These are phyloP conservation scores for Leucaena leucocephala DNA, from an alignment of 306 rosid genomes.

Conservation along the genomic window DNA sequence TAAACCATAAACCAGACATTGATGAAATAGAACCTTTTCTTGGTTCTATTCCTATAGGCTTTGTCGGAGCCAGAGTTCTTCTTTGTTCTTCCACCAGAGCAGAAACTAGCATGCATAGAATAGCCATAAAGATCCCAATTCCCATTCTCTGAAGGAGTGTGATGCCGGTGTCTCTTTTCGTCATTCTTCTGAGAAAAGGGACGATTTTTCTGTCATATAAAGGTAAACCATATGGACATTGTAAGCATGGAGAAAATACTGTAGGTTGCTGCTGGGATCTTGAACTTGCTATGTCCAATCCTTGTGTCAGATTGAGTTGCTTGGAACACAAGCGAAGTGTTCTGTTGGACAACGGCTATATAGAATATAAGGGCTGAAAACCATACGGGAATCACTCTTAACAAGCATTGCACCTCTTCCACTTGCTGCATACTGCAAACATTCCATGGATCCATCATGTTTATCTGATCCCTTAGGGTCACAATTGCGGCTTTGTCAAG, in stretches of 20 bases:
- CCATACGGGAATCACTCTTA: constrained; percentile 66
- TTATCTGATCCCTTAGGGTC: constrained; percentile 44
- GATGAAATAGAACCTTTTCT: constrained; percentile 58
- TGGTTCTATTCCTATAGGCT: constrained; percentile 45
- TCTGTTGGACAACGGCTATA: constrained; percentile 43
- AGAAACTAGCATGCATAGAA: constrained; percentile 43
- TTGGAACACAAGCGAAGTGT: constrained; percentile 53
- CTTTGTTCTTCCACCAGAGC: constrained; percentile 46
- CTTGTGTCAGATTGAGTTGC: constrained; percentile 57
- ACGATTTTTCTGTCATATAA: constrained; percentile 54
- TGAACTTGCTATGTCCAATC: constrained; percentile 41
- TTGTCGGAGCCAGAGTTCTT: constrained; percentile 45
- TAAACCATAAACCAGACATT: constrained; percentile 56
- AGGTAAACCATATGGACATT: constrained; percentile 52
- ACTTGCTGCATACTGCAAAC: constrained; percentile 64
- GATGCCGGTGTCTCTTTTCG: constrained; percentile 51
- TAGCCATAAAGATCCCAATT: constrained; percentile 47
- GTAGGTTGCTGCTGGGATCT: constrained; percentile 63
- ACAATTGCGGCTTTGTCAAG: constrained; percentile 64
- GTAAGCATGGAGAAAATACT: constrained; percentile 46
- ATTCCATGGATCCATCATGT: constrained; percentile 64
- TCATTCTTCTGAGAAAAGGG: constrained; percentile 46
- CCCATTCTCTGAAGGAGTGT: constrained; percentile 62
- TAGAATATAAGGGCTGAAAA: constrained; percentile 39
- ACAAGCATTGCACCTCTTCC: constrained; percentile 61